Percentiles rank a stretch among this genome's conserved stretches.
phyloP scores from a whole-genome alignment of 2,329 filamentous ascomycete species.

The Fusarium sp. region DNA sequence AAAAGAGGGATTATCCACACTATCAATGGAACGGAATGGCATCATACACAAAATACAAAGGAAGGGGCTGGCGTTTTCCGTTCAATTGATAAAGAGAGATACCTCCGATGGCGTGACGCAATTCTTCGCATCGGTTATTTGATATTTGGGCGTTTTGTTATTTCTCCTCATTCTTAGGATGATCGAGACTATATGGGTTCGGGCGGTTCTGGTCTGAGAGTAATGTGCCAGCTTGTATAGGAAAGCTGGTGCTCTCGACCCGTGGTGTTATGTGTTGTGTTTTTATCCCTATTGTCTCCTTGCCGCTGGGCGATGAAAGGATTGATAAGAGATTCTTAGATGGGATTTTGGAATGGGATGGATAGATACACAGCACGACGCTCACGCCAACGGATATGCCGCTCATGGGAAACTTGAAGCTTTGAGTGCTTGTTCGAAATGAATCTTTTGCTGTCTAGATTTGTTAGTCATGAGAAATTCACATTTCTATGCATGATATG shows the following conservation, averaged over 20 bases:
- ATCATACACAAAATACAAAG: constrained; percentile 42
- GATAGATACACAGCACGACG: constrained; percentile 44
- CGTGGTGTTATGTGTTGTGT: constrained; percentile 32
- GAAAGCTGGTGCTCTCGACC: constrained; percentile 9
- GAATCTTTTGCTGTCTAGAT: constrained; percentile 37
- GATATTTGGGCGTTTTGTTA: constrained; percentile 24
- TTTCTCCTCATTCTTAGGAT: constrained; percentile 26
- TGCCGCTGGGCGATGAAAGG: constrained; percentile 30
- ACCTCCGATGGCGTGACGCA: constrained; percentile 46
- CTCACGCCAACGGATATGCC: constrained; percentile 43
- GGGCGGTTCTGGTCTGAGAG: constrained; percentile 41
- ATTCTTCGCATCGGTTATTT: constrained; percentile 43
- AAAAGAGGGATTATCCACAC: constrained; percentile 44
- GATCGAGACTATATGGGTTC: constrained; percentile 30
- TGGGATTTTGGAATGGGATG: constrained; percentile 29
- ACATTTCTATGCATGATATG: constrained; percentile 11
- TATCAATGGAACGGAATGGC: constrained; percentile 50
- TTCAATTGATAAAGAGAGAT: constrained; percentile 51
- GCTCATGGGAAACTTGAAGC: constrained; percentile 29
- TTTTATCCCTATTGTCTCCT: constrained; percentile 32
- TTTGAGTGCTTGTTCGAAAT: constrained; percentile 28
- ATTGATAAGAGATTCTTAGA: constrained; percentile 39
- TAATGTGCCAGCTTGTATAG: constrained; percentile 13
- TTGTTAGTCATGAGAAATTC: constrained; percentile 21
- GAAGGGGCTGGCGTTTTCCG: constrained; percentile 49